Conservation (phyloP, 2,329 filamentous ascomycete species). For the Neurospora crassa region DNA sequence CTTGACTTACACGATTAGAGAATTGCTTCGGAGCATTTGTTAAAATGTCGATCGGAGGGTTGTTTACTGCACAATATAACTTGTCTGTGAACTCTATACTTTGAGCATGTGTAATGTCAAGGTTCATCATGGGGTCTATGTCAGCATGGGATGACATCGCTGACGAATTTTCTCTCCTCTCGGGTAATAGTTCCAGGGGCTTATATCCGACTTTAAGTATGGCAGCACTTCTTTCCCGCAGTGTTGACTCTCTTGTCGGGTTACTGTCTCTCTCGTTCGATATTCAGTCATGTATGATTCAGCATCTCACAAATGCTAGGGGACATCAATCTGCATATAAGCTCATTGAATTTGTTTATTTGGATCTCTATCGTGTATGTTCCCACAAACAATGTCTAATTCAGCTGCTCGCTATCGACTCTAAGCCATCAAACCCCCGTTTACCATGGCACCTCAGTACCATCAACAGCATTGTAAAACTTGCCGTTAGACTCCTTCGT, state of each 20-base stretch:
- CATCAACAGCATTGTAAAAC: background rate
- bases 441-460: constrained; percentile 2
- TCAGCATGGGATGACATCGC: background rate
- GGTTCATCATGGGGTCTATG: background rate
- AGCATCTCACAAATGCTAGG: background rate
- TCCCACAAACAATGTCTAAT: background rate
- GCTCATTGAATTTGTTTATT: background rate
- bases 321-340: background rate
- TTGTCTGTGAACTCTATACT: background rate
- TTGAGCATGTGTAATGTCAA: background rate
- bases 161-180: background rate
- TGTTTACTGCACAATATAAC: background rate
- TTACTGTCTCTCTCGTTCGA: background rate
- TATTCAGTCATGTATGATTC: background rate
- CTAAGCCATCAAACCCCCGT: background rate
- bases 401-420: background rate
- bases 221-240: background rate
- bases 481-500: background rate
- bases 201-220: background rate
- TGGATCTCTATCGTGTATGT: background rate
- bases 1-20: too few relatives aligned
- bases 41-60: background rate
- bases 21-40: background rate
- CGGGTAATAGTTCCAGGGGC: background rate
- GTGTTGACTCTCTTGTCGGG: background rate